Evolutionary conservation across 1,284 basidiomycete species (phyloP), one percentile per base, ranked within the genome.

Genomic region (Tylopilus orsonianus): DNA sequence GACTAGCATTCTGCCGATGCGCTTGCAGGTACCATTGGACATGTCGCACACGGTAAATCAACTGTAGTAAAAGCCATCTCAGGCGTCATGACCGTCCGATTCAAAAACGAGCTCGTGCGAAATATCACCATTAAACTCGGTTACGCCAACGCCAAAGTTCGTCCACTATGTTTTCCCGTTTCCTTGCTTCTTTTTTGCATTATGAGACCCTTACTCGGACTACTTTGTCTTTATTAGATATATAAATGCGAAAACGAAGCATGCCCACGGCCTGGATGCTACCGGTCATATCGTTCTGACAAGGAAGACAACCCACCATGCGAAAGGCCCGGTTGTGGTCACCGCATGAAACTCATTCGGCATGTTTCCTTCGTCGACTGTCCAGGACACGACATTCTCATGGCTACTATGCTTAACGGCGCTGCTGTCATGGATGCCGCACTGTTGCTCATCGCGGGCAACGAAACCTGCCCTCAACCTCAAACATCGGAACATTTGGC

Each of bases 321-420:
- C 71, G 94, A 97, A 70, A 81, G 92, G 32, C 90, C 92, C 29
- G 93, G 93, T 50, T 99, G 96, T 71, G 87, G 86, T 36, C 83
- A 85, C 48, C 81, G 83, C 36, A 95, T 98, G 93, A 88, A 90
- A 63, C 83, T 98, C 56, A 70, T 97, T 56, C 85, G 92, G 59
- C 93, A 96, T 64, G 93, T 98, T 61, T 98, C 96, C 1, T 98
- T 98, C 70, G 96, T 98, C 67, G 93, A 96, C 69, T 93, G 92
- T 67, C 92, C 92, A 2, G 93, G 92, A 57, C 92, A 95, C 81
- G 92, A 95, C 66, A 91, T 90, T 81, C 80, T 99, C 70, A 99
- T 99, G 96, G 96, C 96, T 50, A 99, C 96, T 59, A 99, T 99
- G 97, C 79, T 99, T 62, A 98, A 98, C 81, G 96, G 96, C 72